Base-by-base conservation (phyloP, 371 early-diverging fungal genomes). In the Dinochytrium kinnereticum region DNA sequence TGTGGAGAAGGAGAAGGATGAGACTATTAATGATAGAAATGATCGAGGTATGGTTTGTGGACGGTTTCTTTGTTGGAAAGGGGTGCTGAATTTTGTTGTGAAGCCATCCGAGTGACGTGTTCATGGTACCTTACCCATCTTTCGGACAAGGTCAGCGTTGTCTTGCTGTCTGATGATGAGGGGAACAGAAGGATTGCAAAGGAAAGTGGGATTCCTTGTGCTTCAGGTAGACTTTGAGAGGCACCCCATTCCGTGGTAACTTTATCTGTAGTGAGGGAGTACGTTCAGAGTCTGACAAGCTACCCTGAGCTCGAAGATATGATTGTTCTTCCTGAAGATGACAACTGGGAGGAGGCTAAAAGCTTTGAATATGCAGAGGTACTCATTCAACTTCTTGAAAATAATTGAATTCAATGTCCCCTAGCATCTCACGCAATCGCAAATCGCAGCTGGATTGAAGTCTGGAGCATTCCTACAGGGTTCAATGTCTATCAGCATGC, bases 21-120 rank as follows among this genome's bases (percentile, higher is more conserved):
- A 98, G 82, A 84, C 93, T 2, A 91, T 94, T 3, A 97, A 97
- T 69, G 98, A 97, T 77, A 84, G 95, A 71, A 97, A 97, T 70
- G 98, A 97, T 76, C 80, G 97, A 80, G 91, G 92, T 92, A 36
- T 40, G 64, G 21, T 1, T 61, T 53, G 15, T 51, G 57, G 51
- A 37, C 37, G 61, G 15, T 37, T 24, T 33, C 21, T 59, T 36
- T 34, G 31, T 38, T 17, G 51, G 30, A n/a, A 72, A n/a, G 31
- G 13, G n/a, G n/a, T n/a, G n/a, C n/a, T n/a, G n/a, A n/a, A n/a
- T n/a, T n/a, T n/a, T n/a, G n/a, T n/a, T n/a, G n/a, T n/a, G 39
- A 72, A 91, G 95, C 96, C 2, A 98, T 98, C 72, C 92, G 97
- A 17, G 85, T 86, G 0, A 92, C 95, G 0, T 85, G 89, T 0